Evolutionary conservation across 768 basidiomycete genomes (phyloP).

Genomic region (Coprinopsis sp.): DNA sequence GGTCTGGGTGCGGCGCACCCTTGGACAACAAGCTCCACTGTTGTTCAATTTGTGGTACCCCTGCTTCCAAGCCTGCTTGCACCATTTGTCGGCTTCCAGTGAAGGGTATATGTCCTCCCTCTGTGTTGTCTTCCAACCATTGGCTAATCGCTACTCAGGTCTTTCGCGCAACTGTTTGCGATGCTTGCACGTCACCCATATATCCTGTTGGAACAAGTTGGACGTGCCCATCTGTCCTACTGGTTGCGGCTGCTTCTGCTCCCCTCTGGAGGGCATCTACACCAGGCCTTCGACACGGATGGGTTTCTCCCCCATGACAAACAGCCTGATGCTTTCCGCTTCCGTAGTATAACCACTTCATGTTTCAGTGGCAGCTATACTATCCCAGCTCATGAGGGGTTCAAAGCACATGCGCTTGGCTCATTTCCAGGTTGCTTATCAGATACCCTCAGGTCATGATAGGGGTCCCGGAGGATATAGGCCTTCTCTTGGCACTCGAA

Average conservation of each 20-base stretch:
- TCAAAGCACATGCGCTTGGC: no score
- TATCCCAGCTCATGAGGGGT: no score
- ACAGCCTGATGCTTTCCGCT: constrained; percentile 7
- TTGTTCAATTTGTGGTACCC: constrained; percentile 41
- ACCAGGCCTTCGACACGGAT: constrained; percentile 29
- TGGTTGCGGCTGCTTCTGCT: constrained; percentile 65
- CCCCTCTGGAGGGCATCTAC: constrained; percentile 19
- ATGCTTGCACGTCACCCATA: constrained; percentile 62
- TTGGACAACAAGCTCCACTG: constrained; percentile 28
- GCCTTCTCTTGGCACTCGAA: no score
- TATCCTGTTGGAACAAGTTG: constrained; percentile 56
- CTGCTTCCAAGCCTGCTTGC: constrained; percentile 49
- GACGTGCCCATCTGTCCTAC: constrained; percentile 53
- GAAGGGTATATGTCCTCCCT: constrained; percentile 44
- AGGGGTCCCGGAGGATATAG: no score
- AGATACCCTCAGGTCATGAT: no score
- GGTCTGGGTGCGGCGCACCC: constrained; percentile 31
- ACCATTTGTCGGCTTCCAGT: constrained; percentile 74
- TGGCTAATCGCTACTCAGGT: constrained; percentile 33
- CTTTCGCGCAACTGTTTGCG: constrained; percentile 56
- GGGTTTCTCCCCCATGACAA: constrained; percentile 23
- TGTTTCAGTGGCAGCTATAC: no score
- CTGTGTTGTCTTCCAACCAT: not conserved
- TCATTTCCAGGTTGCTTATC: no score
- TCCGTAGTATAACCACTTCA: no score